Base-by-base conservation (phyloP, 2,329 filamentous ascomycete species). In the Botrytis deweyae region DNA sequence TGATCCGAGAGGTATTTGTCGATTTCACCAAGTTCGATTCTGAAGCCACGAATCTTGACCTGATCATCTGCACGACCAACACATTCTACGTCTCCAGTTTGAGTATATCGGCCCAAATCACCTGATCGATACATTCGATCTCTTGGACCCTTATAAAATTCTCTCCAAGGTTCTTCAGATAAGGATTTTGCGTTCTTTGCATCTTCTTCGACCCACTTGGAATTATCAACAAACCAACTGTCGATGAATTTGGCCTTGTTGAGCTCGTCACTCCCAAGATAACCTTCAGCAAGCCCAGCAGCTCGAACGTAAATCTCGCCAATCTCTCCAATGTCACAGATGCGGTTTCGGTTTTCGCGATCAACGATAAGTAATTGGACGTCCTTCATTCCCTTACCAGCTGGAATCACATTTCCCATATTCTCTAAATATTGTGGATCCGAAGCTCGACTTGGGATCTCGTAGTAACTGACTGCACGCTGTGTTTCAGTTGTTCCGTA, bases 41-140 rank as follows among this genome's bases (percentile, higher is more conserved):
- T 88, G 87, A 98, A 98, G 1, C 95, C 95, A 75, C 96, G 92
- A 77, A 98, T 95, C 86, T 98, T 99, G 84, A 98, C 93, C 81
- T 98, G 95, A 77, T 92, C 88, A 80, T 98, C 95, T 38, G 90
- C 90, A 74, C 96, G 88, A 36, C 95, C 95, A 16, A 92, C 91
- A 80, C 90, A 93, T 79, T 92, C 92, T 18, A 94, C 91, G 76
- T 91, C 90, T 52, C 93, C 93, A 12, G 83, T 82, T 3, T 87
- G 85, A 70, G 89, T 88, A 80, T 93, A 95, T 73, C 90, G 86
- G 5, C 95, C 95, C 5, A 99, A 84, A 81, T 98, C 95, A 40
- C 95, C 96, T 58, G 91, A 96, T 33, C 93, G 85, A 83, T 99
- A 98, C 70, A 98, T 83, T 49, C 95, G 88, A 84, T 98, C 96